Conservation (phyloP, 1,139 yeast species). For the Kodamaea alishanica region DNA sequence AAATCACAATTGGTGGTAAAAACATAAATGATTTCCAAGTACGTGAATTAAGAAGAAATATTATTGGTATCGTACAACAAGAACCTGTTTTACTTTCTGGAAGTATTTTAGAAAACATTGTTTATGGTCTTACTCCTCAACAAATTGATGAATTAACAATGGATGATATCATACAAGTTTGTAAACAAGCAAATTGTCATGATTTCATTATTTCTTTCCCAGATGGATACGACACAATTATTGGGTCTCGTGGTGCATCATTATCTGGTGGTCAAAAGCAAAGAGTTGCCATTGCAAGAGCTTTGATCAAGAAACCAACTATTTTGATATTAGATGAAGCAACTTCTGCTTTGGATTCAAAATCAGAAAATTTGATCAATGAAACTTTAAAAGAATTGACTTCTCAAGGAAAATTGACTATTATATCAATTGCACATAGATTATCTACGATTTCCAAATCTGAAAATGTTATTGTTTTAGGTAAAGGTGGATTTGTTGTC, state of each 20-base stretch:
- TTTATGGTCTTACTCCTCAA: slow-evolving; percentile 63
- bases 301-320: slow-evolving; percentile 61
- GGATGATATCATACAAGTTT: slow-evolving; percentile 41
- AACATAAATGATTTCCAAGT: slow-evolving; percentile 64
- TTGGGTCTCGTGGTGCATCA: slow-evolving; percentile 56
- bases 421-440: slow-evolving; percentile 89
- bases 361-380: slow-evolving; percentile 65
- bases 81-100: slow-evolving; percentile 83
- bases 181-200: slow-evolving; percentile 55
- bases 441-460: slow-evolving; percentile 68
- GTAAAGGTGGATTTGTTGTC: slow-evolving; percentile 42
- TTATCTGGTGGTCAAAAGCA: slow-evolving; percentile 88
- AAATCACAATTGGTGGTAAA: slow-evolving; percentile 62
- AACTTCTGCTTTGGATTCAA: slow-evolving; percentile 74
- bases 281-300: slow-evolving; percentile 83
- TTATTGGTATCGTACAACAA: slow-evolving; percentile 82
- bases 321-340: slow-evolving; percentile 72
- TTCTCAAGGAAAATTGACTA: slow-evolving; percentile 63
- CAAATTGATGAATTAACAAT: slow-evolving; percentile 42
- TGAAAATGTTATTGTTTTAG: slow-evolving; percentile 55
- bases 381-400: slow-evolving; percentile 54
- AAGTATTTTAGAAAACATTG: slow-evolving; percentile 71
- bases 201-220: slow-evolving; percentile 49
- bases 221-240: slow-evolving; percentile 51
- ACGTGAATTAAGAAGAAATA: slow-evolving; percentile 63